These are phyloP conservation scores for Pichia ethanolica DNA, from an alignment of 805 yeast genomes.

Conservation along the genomic window DNA sequence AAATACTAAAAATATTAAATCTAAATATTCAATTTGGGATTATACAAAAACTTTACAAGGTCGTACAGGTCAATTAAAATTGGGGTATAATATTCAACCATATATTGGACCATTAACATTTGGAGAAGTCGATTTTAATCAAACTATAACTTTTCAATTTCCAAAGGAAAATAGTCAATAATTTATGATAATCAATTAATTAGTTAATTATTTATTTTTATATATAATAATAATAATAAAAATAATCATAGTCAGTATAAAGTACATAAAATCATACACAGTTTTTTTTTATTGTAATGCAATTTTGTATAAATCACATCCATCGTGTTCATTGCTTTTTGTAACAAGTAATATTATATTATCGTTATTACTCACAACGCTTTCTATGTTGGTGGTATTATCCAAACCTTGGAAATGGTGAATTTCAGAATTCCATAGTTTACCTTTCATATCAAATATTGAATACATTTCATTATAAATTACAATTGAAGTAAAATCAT, in stretches of 20 bases:
- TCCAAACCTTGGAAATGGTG: not conserved
- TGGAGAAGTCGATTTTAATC: constrained; percentile 43
- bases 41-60: constrained; percentile 52
- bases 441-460: constrained; percentile 2
- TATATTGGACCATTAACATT: constrained; percentile 70
- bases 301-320: not conserved
- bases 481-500: not conserved
- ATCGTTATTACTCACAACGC: not conserved
- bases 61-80: constrained; percentile 56
- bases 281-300: not conserved
- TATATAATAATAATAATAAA: not conserved
- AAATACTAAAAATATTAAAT: constrained; percentile 41
- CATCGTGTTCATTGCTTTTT: not conserved
- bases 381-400: not conserved
- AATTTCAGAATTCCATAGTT: not conserved
- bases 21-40: constrained; percentile 88
- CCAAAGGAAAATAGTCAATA: no score
- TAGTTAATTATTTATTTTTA: not conserved
- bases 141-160: constrained; percentile 19
- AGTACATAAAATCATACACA: not conserved
- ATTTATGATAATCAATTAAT: not conserved
- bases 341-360: not conserved
- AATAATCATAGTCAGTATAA: no score
- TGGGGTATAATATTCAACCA: constrained; percentile 94
- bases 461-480: not conserved